phyloP scores from a whole-genome alignment of 129 eudicot genomes.

The Tagetes erecta region DNA sequence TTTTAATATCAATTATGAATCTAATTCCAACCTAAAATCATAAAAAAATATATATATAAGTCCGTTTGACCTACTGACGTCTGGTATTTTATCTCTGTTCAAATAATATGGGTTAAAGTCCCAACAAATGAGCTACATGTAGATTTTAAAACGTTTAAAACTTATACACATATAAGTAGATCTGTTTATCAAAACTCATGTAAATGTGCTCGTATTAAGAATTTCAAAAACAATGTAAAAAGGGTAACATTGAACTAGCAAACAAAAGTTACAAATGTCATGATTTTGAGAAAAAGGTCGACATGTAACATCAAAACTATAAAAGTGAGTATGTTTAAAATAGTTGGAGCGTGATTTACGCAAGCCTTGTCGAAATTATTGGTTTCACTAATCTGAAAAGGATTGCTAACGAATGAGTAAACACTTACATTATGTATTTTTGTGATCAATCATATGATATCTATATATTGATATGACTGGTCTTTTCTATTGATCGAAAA shows the following conservation, averaged over 20 bases:
- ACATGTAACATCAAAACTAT: not conserved
- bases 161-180: too few species aligned
- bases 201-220: not conserved
- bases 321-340: not conserved
- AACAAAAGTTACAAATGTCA: not conserved
- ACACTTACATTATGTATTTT: not conserved
- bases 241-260: not conserved
- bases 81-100: too few species aligned
- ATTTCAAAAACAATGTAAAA: not conserved
- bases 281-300: not conserved
- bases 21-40: not conserved
- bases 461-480: not conserved
- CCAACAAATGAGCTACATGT: too few species aligned
- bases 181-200: not conserved
- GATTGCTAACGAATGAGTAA: not conserved
- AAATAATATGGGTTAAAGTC: too few species aligned
- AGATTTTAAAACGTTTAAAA: too few species aligned
- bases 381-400: not conserved
- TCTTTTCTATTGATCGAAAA: not conserved
- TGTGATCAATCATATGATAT: not conserved
- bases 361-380: not conserved
- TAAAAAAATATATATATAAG: too few species aligned
- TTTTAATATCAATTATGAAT: conserved; percentile 2
- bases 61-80: too few species aligned
- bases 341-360: not conserved